Evolutionary conservation across 2,329 filamentous ascomycete species (phyloP).

Genomic region (Saccharata proteae): DNA sequence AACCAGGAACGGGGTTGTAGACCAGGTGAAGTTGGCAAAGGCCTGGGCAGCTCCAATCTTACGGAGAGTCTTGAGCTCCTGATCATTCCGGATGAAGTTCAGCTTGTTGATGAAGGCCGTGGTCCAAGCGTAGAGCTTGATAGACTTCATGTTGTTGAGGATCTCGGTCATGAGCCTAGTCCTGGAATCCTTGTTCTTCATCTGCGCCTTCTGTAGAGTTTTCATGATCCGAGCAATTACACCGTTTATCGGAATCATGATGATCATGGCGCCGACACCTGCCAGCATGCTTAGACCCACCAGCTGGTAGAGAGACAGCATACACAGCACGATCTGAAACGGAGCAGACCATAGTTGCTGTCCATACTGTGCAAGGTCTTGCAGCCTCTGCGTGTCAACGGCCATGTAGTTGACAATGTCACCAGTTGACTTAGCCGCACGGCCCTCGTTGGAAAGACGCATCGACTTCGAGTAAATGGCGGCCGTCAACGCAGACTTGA

Average conservation of each 20-base stretch:
- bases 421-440: constrained; percentile 78
- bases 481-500: constrained; percentile 81
- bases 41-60: constrained; percentile 94
- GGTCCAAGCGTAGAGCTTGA: constrained; percentile 97
- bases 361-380: constrained; percentile 89
- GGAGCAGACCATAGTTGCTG: constrained; percentile 95
- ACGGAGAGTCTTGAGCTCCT: constrained; percentile 86
- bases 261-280: constrained; percentile 84
- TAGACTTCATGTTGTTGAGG: constrained; percentile 97
- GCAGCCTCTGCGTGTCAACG: constrained; percentile 87
- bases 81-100: constrained; percentile 89
- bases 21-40: constrained; percentile 96
- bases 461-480: constrained; percentile 90
- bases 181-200: constrained; percentile 97
- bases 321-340: constrained; percentile 91
- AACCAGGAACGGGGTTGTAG: constrained; percentile 90
- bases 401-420: constrained; percentile 99
- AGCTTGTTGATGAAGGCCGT: constrained; percentile 95
- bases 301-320: constrained; percentile 91
- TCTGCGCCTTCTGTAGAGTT: constrained; percentile 84
- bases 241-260: constrained; percentile 96
- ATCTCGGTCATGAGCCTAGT: constrained; percentile 95
- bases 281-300: constrained; percentile 93
- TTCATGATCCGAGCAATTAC: constrained; percentile 90
- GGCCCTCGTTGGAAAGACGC: constrained; percentile 82